Conservation (phyloP, 2,329 filamentous ascomycete species). For the Sarocladium brachiariae region DNA sequence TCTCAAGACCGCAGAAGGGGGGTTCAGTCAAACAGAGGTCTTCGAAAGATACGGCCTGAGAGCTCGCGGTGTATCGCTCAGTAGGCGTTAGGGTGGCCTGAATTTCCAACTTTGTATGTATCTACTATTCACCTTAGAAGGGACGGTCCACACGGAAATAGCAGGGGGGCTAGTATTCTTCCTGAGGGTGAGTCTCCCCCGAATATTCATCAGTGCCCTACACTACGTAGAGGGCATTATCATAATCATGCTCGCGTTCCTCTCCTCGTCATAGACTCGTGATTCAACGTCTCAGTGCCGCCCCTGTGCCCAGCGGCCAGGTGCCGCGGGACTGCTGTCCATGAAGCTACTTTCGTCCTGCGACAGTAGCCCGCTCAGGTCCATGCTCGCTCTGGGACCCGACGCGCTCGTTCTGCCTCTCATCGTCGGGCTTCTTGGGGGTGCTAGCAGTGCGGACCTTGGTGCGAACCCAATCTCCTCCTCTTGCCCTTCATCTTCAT, state of each 20-base stretch:
- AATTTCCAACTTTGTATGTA: too few species aligned
- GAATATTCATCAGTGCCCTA: not conserved
- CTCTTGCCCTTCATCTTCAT: constrained; percentile 17
- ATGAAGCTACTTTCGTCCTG: constrained; percentile 51
- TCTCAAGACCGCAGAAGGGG: too few species aligned
- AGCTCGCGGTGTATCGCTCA: too few species aligned
- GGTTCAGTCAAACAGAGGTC: too few species aligned
- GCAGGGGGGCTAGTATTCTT: not conserved
- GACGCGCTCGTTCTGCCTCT: constrained; percentile 21
- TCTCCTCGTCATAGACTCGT: not conserved
- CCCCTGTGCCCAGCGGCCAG: constrained; percentile 29
- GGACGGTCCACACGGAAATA: not conserved
- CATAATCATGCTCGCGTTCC: not conserved
- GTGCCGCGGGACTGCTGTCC: constrained; percentile 44
- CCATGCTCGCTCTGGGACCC: constrained; percentile 41
- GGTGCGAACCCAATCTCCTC: constrained; percentile 33
- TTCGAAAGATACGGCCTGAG: too few species aligned
- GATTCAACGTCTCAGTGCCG: constrained; percentile 8
- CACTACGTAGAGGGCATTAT: not conserved
- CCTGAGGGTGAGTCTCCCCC: too few species aligned
- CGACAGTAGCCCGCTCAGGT: constrained; percentile 49
- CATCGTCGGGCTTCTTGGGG: constrained; percentile 32
- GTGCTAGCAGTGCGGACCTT: constrained; percentile 24
- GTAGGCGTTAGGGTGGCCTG: too few species aligned
- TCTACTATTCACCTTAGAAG: not conserved